Evolutionary conservation across 2,329 filamentous ascomycete species (phyloP), one percentile per base, ranked within the genome.

Genomic region (Ceratocystis destructans): DNA sequence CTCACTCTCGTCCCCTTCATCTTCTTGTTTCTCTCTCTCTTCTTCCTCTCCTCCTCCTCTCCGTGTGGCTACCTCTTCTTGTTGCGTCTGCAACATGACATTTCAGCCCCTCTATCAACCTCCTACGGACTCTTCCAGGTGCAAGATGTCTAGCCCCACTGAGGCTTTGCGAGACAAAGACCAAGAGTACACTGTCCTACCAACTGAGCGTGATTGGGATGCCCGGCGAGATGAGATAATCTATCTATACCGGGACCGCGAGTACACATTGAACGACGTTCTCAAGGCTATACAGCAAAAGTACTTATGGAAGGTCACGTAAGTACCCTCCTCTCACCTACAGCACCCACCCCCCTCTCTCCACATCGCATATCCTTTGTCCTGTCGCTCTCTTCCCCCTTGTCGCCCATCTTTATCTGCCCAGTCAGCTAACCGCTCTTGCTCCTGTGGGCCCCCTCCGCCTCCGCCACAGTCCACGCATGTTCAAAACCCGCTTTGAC

Each of bases 401-500:
- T 10, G 7, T 10, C 17, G 5, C 45, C 45, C 7, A 1, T 48
- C 45, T 10, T 17, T 3, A 17, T 10, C 17, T 48, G 20, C 15
- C 31, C 17, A 12, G 4, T 31, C 33, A 20, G 6, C 33, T 55
- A n/a, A 17, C 20, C 15, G 1, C 7, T 17, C n/a, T 20, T 33
- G 28, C 20, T 8, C 53, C 33, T 15, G 17, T 5, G 5, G 25
- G 31, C 37, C 31, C n/a, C 53, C 55, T 45, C 31, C 25, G 2
- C n/a, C 22, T 37, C 33, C 22, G 7, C 20, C 10, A 8, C n/a
- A 68, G 67, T 12, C 61, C 64, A 2, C 67, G 67, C 22, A 68
- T 68, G 67, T 68, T 68, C 61, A 68, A 68, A 41, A 66, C 67
- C 17, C 64, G 67, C 28, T 68, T 68, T 20, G 64, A 68, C 44